phyloP scores from a whole-genome alignment of 2,329 filamentous ascomycete species.

The Metarhizium anisopliae region DNA sequence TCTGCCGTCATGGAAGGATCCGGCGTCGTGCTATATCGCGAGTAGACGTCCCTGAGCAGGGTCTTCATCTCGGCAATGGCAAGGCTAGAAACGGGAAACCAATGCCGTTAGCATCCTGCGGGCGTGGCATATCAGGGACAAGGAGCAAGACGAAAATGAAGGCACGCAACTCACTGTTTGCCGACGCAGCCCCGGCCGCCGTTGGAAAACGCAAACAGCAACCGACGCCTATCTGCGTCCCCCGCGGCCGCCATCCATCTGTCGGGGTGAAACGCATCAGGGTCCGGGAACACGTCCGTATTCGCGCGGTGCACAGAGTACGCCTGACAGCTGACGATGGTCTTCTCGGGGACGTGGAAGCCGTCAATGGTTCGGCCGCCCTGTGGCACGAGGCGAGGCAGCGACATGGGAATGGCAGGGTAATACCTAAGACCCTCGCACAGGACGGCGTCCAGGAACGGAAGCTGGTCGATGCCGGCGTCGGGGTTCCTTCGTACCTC shows the following conservation, averaged over 20 bases:
- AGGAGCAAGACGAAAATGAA: not conserved
- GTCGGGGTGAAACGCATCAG: conserved; percentile 70
- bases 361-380: conserved; percentile 48
- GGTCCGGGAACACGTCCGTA: conserved; percentile 63
- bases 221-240: conserved; percentile 57
- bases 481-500: conserved; percentile 39
- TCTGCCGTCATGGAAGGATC: conserved; percentile 43
- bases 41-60: conserved; percentile 54
- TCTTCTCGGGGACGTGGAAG: conserved; percentile 40
- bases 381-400: conserved; percentile 49
- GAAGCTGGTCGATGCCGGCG: conserved; percentile 37
- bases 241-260: conserved; percentile 72
- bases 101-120: conserved; percentile 5
- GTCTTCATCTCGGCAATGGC: conserved; percentile 62
- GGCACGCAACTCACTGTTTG: conserved; percentile 47
- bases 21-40: conserved; percentile 44
- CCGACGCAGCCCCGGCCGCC: conserved; percentile 59
- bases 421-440: conserved; percentile 54
- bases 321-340: conserved; percentile 52
- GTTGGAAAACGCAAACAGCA: conserved; percentile 58
- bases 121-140: not conserved
- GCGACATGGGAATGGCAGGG: conserved; percentile 57
- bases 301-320: conserved; percentile 52
- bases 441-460: conserved; percentile 54
- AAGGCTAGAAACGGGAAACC: conserved; percentile 25